Evolutionary conservation across 345 rosid genomes (phyloP).

Genomic region (Eucalyptus pauciflora): DNA sequence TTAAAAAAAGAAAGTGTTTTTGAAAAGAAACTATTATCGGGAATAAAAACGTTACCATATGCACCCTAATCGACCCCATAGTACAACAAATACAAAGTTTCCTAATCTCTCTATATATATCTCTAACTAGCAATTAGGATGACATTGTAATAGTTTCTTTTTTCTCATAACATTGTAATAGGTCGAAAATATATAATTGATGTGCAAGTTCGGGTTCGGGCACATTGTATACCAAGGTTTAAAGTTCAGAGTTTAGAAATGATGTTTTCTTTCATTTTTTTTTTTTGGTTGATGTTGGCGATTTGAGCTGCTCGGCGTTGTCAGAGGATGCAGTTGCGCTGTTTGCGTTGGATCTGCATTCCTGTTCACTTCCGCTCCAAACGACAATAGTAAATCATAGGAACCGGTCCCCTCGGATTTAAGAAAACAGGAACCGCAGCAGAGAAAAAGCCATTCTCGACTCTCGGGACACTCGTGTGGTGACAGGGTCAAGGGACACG

Average conservation of each 20-base stretch:
- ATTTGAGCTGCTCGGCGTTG: neutral
- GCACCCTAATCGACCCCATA: neutral
- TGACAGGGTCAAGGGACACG: neutral
- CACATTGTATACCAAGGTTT: rapidly evolving
- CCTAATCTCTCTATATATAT: neutral
- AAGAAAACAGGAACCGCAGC: neutral
- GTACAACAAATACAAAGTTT: neutral
- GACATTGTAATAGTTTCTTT: neutral
- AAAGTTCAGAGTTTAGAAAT: no score
- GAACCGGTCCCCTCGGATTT: neutral
- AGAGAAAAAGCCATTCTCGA: neutral
- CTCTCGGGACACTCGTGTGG: neutral
- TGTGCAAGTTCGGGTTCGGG: neutral
- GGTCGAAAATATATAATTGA: neutral
- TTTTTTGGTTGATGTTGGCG: neutral
- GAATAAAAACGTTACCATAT: no score
- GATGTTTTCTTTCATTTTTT: no score
- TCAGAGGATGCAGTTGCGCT: neutral
- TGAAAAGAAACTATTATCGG: no score
- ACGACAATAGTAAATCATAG: neutral
- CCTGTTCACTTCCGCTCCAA: neutral
- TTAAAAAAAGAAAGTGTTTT: no score
- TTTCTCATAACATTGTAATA: rapidly evolving
- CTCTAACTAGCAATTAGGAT: no score
- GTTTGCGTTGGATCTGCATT: neutral